Percentiles rank a stretch among this genome's conserved stretches.
These are phyloP conservation scores for Santalum album DNA, from an alignment of 164 flowering plant genomes.

Conservation along the genomic window DNA sequence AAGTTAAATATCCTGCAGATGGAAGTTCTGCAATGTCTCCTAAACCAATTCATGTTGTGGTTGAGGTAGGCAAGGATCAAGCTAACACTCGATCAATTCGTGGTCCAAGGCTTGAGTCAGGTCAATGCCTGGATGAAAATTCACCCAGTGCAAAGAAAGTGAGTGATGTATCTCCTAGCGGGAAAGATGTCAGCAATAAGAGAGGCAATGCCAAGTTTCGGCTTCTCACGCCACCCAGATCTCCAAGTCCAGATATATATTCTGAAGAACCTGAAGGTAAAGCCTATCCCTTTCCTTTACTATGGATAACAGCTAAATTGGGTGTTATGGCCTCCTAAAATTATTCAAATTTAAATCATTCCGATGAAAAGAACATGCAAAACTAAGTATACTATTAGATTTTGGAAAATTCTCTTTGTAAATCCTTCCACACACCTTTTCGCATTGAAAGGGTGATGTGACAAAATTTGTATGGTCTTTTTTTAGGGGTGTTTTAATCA, in stretches of 20 bases:
- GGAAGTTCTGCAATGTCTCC: slow-evolving; percentile 4
- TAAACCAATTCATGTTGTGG: slow-evolving; percentile 4
- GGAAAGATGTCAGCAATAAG: no score
- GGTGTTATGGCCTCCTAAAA: no score
- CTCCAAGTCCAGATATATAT: slow-evolving; percentile 35
- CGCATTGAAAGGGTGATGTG: no score
- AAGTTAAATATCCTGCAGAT: slow-evolving; percentile 9
- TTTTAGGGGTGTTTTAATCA: no score
- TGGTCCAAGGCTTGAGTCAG: slow-evolving; percentile 1
- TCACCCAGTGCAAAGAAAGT: background rate
- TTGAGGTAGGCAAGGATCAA: background rate
- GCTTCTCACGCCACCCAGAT: slow-evolving; percentile 32
- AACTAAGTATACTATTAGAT: no score
- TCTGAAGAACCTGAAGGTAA: slow-evolving; percentile 38
- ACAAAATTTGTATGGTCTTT: no score
- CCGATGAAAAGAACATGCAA: no score
- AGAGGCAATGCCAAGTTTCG: background rate
- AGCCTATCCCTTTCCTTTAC: background rate
- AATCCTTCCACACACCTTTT: no score
- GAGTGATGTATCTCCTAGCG: background rate
- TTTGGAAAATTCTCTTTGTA: no score
- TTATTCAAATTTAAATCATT: no score
- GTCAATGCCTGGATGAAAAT: background rate
- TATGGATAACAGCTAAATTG: no score
- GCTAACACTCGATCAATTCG: background rate